Conservation (phyloP, 1,284 basidiomycete species). For the Apiotrichum gamsii region DNA sequence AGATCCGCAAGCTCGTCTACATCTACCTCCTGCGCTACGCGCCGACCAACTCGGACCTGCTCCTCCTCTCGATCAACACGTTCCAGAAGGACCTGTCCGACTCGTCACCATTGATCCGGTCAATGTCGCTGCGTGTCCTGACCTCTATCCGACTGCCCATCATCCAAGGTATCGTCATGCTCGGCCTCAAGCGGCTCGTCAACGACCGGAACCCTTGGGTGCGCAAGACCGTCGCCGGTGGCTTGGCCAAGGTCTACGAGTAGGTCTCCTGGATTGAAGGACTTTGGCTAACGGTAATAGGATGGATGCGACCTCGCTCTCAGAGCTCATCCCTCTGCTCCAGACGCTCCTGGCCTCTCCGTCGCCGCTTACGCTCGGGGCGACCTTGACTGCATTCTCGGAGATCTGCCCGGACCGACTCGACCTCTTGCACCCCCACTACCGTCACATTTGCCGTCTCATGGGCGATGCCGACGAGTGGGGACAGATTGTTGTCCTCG, state of each 20-base stretch:
- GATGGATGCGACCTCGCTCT: constrained; percentile 65
- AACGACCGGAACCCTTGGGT: constrained; percentile 89
- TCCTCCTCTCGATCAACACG: constrained; percentile 94
- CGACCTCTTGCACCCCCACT: constrained; percentile 83
- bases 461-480: constrained; percentile 92
- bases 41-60: constrained; percentile 84
- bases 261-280: constrained; percentile 47
- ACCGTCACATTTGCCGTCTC: constrained; percentile 72
- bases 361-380: constrained; percentile 81
- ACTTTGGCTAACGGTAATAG: no score
- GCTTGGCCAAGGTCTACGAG: constrained; percentile 80
- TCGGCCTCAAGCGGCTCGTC: constrained; percentile 85
- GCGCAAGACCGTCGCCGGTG: constrained; percentile 81
- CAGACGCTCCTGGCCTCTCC: constrained; percentile 69
- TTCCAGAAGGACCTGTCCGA: constrained; percentile 96
- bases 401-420: constrained; percentile 73
- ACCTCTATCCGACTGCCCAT: constrained; percentile 84
- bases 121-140: constrained; percentile 89
- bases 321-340: constrained; percentile 67
- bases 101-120: constrained; percentile 81
- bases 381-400: constrained; percentile 76
- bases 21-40: constrained; percentile 94
- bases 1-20: constrained; percentile 94
- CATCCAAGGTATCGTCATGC: constrained; percentile 72
- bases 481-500: constrained; percentile 79